Evolutionary conservation across 345 rosid genomes (phyloP).

Genomic region (Syzygium aromaticum): DNA sequence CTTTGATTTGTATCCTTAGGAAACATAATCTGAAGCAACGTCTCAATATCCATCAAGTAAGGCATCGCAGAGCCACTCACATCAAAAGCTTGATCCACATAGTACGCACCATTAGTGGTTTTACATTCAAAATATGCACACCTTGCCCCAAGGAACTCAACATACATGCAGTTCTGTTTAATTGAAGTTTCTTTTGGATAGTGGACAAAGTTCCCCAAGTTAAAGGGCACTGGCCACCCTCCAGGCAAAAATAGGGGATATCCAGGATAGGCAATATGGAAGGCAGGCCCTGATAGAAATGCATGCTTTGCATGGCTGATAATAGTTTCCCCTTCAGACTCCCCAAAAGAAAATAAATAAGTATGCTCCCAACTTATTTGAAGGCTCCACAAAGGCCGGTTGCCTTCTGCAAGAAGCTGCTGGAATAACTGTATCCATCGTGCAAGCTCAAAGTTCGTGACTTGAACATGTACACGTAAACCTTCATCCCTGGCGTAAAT

Average conservation of each 20-base stretch:
- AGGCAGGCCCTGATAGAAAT: slow-evolving; percentile 33
- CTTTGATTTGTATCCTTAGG: slow-evolving; percentile 24
- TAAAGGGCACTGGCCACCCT: slow-evolving; percentile 82
- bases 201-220: slow-evolving; percentile 43
- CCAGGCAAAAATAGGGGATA: slow-evolving; percentile 52
- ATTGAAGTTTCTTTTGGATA: slow-evolving; percentile 60
- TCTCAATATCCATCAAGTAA: slow-evolving; percentile 27
- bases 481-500: slow-evolving; percentile 55
- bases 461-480: slow-evolving; percentile 27
- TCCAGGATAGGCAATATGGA: slow-evolving; percentile 19
- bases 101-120: slow-evolving; percentile 4
- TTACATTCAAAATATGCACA: slow-evolving; percentile 31
- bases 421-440: slow-evolving; percentile 83
- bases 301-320: slow-evolving; percentile 40
- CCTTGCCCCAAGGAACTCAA: slow-evolving; percentile 69
- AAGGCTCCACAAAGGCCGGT: slow-evolving; percentile 71
- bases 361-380: slow-evolving; percentile 85
- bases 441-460: slow-evolving; percentile 79
- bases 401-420: slow-evolving; percentile 65
- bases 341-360: slow-evolving; percentile 80
- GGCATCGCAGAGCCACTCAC: slow-evolving; percentile 7
- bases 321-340: slow-evolving; percentile 47
- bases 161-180: slow-evolving; percentile 71
- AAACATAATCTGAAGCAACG: slow-evolving; percentile 23
- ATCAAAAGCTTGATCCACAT: slow-evolving; percentile 13